A percentile compares a stretch with the other conserved stretches of the same genome.
phyloP scores from a whole-genome alignment of 2,329 filamentous ascomycete genomes.

The Arthrinium phaeospermum region DNA sequence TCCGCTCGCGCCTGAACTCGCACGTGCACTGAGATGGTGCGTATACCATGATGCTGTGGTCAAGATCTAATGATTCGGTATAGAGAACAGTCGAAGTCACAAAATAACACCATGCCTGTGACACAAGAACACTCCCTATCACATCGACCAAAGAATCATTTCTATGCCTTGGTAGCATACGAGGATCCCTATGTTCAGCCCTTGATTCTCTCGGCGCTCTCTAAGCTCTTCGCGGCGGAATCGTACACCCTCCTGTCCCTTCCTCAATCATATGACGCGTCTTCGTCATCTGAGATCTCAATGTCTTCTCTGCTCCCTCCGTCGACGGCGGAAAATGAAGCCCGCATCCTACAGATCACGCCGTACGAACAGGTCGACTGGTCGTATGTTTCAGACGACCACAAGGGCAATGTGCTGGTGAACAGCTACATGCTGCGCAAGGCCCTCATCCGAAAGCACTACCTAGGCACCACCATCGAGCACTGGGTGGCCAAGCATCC shows the following conservation, averaged over 20 bases:
- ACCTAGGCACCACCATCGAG: constrained; percentile 80
- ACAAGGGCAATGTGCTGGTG: constrained; percentile 68
- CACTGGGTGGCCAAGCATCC: constrained; percentile 89
- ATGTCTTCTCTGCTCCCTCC: constrained; percentile 44
- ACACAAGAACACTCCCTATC: constrained; percentile 27
- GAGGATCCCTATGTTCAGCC: constrained; percentile 90
- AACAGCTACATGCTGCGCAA: constrained; percentile 97
- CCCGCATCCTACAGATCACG: constrained; percentile 75
- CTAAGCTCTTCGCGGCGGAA: constrained; percentile 61
- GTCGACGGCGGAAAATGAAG: constrained; percentile 42
- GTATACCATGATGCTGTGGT: neutral
- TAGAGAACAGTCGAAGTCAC: constrained; percentile 25
- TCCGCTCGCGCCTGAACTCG: neutral
- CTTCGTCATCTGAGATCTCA: constrained; percentile 37
- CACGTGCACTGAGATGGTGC: neutral
- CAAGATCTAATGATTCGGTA: constrained; percentile 26
- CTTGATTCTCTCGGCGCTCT: constrained; percentile 76
- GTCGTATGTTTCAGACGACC: constrained; percentile 65
- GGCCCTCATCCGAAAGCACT: constrained; percentile 95
- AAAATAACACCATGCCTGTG: constrained; percentile 25
- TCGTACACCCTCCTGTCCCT: constrained; percentile 61
- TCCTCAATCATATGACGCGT: constrained; percentile 37
- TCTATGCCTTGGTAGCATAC: constrained; percentile 81
- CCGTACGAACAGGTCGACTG: constrained; percentile 91
- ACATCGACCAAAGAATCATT: constrained; percentile 40